phyloP scores from a whole-genome alignment of 225 moss, liverwort and hornwort genomes.

The Bryoerythrophyllum caledonicum region DNA sequence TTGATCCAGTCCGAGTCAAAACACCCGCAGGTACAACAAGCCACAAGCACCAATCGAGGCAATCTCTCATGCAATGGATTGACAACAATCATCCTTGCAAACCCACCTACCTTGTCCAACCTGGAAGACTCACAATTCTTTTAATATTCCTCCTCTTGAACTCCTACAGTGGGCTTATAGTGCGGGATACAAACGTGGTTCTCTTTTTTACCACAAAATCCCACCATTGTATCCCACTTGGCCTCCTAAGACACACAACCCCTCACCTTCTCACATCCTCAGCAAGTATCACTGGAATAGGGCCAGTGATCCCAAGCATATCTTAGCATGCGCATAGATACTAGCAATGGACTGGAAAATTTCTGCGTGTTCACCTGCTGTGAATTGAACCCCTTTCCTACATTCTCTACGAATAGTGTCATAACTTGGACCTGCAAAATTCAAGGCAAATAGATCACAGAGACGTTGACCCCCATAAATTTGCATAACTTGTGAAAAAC shows the following conservation, averaged over 20 bases:
- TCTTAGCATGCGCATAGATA: neutral
- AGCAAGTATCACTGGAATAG: neutral
- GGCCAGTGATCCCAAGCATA: neutral
- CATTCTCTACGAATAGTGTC: neutral
- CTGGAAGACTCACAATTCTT: neutral
- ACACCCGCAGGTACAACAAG: neutral
- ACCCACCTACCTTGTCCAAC: neutral
- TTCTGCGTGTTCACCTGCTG: neutral
- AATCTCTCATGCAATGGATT: neutral
- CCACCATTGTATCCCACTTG: neutral
- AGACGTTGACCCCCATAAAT: neutral
- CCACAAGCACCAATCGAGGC: accelerated
- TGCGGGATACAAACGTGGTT: neutral
- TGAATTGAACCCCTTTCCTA: neutral
- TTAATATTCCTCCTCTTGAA: neutral
- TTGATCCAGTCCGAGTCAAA: neutral
- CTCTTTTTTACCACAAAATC: neutral
- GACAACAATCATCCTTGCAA: neutral
- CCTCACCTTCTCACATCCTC: neutral
- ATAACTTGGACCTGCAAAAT: neutral
- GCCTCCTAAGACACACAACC: neutral
- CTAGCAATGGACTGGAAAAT: neutral
- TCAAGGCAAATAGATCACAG: neutral
- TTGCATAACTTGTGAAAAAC: neutral
- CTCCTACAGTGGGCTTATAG: too few species aligned